Conservation (phyloP, 2,329 filamentous ascomycete species). For the Botrytis fragariae region DNA sequence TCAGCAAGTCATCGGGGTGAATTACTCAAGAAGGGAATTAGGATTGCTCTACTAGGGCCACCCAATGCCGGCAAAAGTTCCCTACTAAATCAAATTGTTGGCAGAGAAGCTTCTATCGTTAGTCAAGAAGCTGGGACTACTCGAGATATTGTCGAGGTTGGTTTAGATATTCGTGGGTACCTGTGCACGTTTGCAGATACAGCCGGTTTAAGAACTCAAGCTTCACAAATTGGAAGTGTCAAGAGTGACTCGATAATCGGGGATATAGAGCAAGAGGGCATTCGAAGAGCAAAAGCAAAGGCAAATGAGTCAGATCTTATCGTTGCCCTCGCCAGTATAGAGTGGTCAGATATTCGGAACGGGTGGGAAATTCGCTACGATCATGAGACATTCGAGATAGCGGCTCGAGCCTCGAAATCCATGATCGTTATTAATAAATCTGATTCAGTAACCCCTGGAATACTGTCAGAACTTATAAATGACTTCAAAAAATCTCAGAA, state of each 20-base stretch:
- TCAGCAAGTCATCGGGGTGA: conserved; percentile 78
- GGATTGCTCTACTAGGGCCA: conserved; percentile 80
- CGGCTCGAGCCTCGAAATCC: conserved; percentile 47
- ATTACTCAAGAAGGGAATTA: conserved; percentile 79
- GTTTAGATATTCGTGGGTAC: conserved; percentile 84
- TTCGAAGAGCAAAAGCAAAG: conserved; percentile 77
- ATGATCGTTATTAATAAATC: conserved; percentile 63
- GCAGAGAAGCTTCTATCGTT: conserved; percentile 91
- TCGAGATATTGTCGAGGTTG: conserved; percentile 87
- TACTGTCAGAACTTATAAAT: conserved; percentile 42
- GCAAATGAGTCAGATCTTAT: conserved; percentile 83
- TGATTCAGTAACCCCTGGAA: conserved; percentile 46
- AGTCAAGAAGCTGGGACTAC: conserved; percentile 92
- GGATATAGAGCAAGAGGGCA: conserved; percentile 82
- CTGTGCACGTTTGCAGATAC: conserved; percentile 95
- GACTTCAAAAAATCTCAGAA: conserved; percentile 40
- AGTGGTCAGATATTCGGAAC: conserved; percentile 43
- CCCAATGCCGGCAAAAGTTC: conserved; percentile 97
- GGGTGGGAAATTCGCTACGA: conserved; percentile 52
- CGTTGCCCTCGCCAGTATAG: conserved; percentile 75
- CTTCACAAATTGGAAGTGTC: conserved; percentile 16
- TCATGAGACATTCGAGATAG: conserved; percentile 54
- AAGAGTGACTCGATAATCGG: conserved; percentile 52
- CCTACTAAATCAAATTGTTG: conserved; percentile 84
- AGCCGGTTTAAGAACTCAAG: conserved; percentile 69